phyloP scores from a whole-genome alignment of 2,329 filamentous ascomycete genomes.

The Monosporascus sp. region DNA sequence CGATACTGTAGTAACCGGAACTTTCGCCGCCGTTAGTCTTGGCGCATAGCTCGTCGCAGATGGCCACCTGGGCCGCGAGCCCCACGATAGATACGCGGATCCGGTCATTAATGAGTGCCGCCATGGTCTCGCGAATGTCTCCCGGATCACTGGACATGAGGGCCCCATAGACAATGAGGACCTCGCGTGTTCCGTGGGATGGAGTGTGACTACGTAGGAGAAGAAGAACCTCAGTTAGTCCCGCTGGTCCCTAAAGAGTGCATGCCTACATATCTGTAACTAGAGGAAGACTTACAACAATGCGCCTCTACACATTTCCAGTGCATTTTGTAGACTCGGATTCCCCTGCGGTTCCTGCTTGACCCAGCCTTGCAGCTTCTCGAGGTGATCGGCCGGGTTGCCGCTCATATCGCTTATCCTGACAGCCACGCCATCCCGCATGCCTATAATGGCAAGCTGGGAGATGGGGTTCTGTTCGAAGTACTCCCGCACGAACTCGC shows the following conservation, averaged over 20 bases:
- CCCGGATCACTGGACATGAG: constrained; percentile 87
- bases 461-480: constrained; percentile 99
- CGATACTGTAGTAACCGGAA: constrained; percentile 67
- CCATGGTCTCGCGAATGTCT: constrained; percentile 89
- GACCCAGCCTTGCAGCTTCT: constrained; percentile 63
- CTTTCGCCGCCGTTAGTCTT: constrained; percentile 79
- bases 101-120: constrained; percentile 69
- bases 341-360: constrained; percentile 65
- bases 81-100: constrained; percentile 88
- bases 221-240: background rate
- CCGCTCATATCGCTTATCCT: constrained; percentile 85
- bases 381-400: constrained; percentile 83
- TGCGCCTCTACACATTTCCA: constrained; percentile 89
- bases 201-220: constrained; percentile 65
- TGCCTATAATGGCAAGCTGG: constrained; percentile 85
- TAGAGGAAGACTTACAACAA: constrained; percentile 57
- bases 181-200: constrained; percentile 86
- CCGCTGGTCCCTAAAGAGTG: too few species aligned
- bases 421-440: constrained; percentile 86
- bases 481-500: constrained; percentile 86
- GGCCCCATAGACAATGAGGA: constrained; percentile 87
- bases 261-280: too few species aligned
- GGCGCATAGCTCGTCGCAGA: constrained; percentile 84
- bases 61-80: constrained; percentile 83
- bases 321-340: constrained; percentile 83